Evolutionary conservation across 768 basidiomycete species (phyloP).

Genomic region (Neoboletus brunneissimus): DNA sequence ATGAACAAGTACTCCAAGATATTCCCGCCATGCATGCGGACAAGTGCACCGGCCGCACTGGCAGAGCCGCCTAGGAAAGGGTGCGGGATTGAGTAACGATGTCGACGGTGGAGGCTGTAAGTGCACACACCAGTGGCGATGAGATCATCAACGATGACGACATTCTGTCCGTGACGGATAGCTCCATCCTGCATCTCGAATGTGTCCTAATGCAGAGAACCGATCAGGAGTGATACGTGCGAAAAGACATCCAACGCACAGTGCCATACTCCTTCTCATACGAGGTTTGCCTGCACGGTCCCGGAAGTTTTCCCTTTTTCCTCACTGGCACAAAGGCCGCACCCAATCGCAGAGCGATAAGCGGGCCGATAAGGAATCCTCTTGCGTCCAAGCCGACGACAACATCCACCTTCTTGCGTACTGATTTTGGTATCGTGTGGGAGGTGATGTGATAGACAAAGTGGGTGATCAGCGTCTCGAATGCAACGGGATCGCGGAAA

Average conservation of each 20-base stretch:
- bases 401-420: constrained; percentile 76
- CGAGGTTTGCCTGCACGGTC: constrained; percentile 64
- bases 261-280: constrained; percentile 93
- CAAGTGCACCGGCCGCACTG: constrained; percentile 85
- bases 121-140: constrained; percentile 88
- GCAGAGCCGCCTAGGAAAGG: constrained; percentile 78
- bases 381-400: constrained; percentile 95
- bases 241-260: constrained; percentile 42
- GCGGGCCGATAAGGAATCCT: constrained; percentile 92
- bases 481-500: constrained; percentile 77
- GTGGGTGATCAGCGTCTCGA: constrained; percentile 90
- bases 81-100: constrained; percentile 5
- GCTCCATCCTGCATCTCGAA: constrained; percentile 94
- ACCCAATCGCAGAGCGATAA: constrained; percentile 85
- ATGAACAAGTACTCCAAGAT: constrained; percentile 94
- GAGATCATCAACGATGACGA: constrained; percentile 89
- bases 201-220: constrained; percentile 57
- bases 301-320: constrained; percentile 94
- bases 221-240: background rate
- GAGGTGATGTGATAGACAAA: constrained; percentile 83
- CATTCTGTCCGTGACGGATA: constrained; percentile 77
- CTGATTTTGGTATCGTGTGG: constrained; percentile 59
- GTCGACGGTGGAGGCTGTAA: background rate
- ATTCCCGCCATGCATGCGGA: constrained; percentile 77
- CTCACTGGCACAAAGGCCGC: constrained; percentile 96